A percentile compares a stretch with the other conserved stretches of the same genome.
These are phyloP conservation scores for Agarophyton chilense DNA, from an alignment of 23 red algal species.

Conservation along the genomic window DNA sequence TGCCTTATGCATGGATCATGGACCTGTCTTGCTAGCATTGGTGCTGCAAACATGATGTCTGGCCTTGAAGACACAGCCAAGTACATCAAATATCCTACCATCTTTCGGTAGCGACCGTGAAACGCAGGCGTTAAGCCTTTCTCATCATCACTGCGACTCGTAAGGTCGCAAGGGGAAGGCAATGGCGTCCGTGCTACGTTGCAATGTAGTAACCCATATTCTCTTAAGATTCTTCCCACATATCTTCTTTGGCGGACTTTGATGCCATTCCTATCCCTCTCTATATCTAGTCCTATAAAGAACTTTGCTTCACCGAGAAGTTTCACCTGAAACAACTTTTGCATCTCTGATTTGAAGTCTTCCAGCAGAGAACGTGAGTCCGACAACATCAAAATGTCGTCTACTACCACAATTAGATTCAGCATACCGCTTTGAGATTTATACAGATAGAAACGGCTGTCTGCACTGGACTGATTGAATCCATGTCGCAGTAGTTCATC, in stretches of 20 bases:
- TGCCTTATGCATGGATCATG: not conserved
- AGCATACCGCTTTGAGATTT: not conserved
- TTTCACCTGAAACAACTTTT: slow-evolving; percentile 1
- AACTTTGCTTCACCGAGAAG: not conserved
- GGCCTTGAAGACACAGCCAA: not conserved
- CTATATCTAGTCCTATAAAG: not conserved
- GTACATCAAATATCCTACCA: slow-evolving; percentile 15
- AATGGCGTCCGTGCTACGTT: not conserved
- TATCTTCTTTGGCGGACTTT: not conserved
- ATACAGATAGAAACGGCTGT: not conserved
- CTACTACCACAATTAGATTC: not conserved
- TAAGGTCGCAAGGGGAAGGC: not conserved
- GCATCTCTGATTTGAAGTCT: not conserved
- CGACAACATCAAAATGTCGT: not conserved
- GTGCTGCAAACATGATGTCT: slow-evolving; percentile 21
- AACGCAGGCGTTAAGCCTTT: not conserved
- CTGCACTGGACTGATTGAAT: slow-evolving; percentile 22
- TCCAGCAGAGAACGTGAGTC: not conserved
- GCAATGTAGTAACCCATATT: not conserved
- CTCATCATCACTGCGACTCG: not conserved
- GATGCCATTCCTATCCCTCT: not conserved
- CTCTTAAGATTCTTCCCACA: not conserved
- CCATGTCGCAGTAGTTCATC: not conserved
- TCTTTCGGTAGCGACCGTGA: not conserved
- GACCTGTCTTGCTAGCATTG: not conserved